Conservation (phyloP, 164 flowering plant genomes). For the Brasenia schreberi region DNA sequence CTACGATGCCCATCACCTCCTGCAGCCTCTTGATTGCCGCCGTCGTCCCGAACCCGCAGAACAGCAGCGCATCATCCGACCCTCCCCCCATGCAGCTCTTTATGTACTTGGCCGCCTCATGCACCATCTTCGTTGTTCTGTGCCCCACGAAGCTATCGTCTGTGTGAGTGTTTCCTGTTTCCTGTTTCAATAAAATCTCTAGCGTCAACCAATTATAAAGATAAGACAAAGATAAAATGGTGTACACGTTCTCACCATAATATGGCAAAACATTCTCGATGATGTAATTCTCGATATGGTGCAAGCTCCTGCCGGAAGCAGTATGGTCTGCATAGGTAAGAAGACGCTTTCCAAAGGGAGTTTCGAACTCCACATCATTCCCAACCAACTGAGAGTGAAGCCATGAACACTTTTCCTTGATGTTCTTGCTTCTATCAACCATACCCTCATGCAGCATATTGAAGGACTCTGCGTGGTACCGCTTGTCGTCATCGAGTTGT, state of each 20-base stretch:
- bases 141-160: slow-evolving; percentile 17
- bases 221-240: neutral
- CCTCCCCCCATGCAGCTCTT: slow-evolving; percentile 22
- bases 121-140: slow-evolving; percentile 12
- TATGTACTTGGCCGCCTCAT: slow-evolving; percentile 13
- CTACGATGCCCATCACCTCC: slow-evolving; percentile 18
- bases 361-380: neutral
- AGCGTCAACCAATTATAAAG: neutral
- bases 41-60: slow-evolving; percentile 19
- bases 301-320: slow-evolving; percentile 13
- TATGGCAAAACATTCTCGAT: slow-evolving; percentile 8
- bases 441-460: neutral
- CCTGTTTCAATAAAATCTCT: neutral
- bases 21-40: slow-evolving; percentile 19
- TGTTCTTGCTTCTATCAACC: neutral
- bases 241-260: slow-evolving; percentile 2
- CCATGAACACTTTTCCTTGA: slow-evolving; percentile 6
- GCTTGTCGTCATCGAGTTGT: neutral
- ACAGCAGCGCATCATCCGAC: slow-evolving; percentile 8
- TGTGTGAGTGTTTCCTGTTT: slow-evolving; percentile 17
- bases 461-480: neutral
- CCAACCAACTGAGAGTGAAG: slow-evolving; percentile 6
- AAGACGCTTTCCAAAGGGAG: slow-evolving; percentile 6
- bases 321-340: slow-evolving; percentile 12
- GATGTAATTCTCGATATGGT: slow-evolving; percentile 8